Base-by-base conservation (phyloP, 163 green algal genomes). In the Prototheca stagnorum region DNA sequence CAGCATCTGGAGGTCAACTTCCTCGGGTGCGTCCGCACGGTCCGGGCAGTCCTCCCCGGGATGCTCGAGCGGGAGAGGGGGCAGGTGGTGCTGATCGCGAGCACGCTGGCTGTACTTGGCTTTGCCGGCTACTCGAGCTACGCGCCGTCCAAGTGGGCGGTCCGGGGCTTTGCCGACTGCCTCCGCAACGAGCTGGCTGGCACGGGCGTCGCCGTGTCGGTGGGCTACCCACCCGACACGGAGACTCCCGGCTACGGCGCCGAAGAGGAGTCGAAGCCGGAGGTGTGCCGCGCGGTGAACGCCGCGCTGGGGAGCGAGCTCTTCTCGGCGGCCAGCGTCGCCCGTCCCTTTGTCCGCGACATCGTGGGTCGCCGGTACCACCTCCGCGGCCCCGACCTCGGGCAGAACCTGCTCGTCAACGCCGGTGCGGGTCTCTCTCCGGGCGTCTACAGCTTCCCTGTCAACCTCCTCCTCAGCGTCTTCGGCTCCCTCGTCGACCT, bases 151-250 rank as follows among this genome's bases (percentile, higher is more conserved):
- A 95, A 95, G 69, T 89, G 73, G 60, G 85, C 85, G 6, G 47
- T 95, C 21, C 63, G 80, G 23, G 82, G 85, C 1, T 66, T 95
- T 35, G 79, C 75, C 40, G 85, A 95, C 52, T 77, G 59, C 39
- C 56, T 95, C 23, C 55, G 78, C 0, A 93, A 88, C 46, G 84
- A 94, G 74, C 54, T 84, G 1, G 51, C 73, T 51, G 74, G 73
- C 47, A 88, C 64, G 5, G 61, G 67, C 4, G 82, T 93, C 11
- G 41, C 26, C 0, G 40, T 93, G 5, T 83, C 62, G 21, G 70
- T 95, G 21, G 74, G 62, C 0, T 88, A 82, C 57, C 85, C 85
- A 5, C 74, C 81, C 3, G 84, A 95, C 75, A 93, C 78, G 3
- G 68, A 82, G 54, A 93, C 84, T 0, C 80, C 84, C 1, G 82